These are phyloP conservation scores for Wallemia ichthyophaga DNA, from an alignment of 1,284 basidiomycete species.

Conservation along the genomic window DNA sequence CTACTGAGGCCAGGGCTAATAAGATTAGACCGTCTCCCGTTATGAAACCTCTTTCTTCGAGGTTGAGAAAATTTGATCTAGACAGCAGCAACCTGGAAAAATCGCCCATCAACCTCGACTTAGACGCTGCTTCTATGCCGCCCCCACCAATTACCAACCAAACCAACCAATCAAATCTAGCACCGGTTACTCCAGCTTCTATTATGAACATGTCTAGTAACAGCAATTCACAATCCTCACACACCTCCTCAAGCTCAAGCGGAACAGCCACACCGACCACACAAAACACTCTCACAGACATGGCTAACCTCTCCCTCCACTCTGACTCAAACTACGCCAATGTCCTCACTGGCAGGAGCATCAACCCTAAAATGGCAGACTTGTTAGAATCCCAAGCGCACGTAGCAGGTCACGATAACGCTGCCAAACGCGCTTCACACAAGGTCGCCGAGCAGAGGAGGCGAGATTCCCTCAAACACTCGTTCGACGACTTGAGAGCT, in stretches of 20 bases:
- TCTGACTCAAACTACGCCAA: slow-evolving; percentile 8
- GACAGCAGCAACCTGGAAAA: too few relatives aligned
- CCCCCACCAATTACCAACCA: not conserved
- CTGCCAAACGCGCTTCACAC: slow-evolving; percentile 58
- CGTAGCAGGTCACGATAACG: slow-evolving; percentile 7
- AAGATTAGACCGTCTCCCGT: not conserved
- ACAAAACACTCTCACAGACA: slow-evolving; percentile 2
- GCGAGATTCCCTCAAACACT: slow-evolving; percentile 76
- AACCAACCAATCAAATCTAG: not conserved
- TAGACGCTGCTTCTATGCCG: not conserved
- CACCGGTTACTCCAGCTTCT: not conserved
- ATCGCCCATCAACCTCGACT: not conserved
- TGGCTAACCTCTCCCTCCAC: slow-evolving; percentile 9
- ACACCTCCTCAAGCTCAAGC: not conserved
- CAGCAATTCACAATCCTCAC: not conserved
- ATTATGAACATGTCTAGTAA: not conserved
- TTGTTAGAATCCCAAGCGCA: slow-evolving; percentile 5
- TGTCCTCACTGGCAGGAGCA: slow-evolving; percentile 7
- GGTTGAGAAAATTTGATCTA: too few relatives aligned
- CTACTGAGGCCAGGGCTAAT: not conserved
- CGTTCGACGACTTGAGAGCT: slow-evolving; percentile 71
- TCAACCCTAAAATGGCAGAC: too few relatives aligned
- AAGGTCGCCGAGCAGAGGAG: slow-evolving; percentile 94
- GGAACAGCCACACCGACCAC: not conserved
- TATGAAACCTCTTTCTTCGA: not conserved